Evolutionary conservation across 139 green algal species (phyloP).

Genomic region (Gonium pectorale): DNA sequence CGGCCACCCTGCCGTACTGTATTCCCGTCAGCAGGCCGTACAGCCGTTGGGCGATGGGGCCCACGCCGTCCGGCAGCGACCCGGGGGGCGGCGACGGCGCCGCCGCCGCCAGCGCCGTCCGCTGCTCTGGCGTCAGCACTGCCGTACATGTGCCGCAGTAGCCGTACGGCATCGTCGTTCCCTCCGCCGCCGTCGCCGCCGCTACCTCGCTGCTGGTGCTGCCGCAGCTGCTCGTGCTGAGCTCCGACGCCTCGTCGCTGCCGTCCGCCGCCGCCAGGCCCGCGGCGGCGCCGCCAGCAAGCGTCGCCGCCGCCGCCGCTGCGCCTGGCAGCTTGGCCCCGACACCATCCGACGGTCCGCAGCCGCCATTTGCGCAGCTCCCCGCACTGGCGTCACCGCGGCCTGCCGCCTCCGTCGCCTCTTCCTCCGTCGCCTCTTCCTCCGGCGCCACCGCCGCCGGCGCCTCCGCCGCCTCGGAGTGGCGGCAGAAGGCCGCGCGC

Average conservation of each 20-base stretch:
- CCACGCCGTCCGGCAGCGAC: conserved; percentile 28
- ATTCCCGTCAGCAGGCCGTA: conserved; percentile 89
- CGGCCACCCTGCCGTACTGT: conserved; percentile 75
- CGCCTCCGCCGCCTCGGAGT: neutral
- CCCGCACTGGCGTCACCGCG: no score
- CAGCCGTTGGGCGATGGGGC: conserved; percentile 71
- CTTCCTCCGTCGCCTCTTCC: no score
- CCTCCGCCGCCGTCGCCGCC: neutral
- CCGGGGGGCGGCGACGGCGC: conserved; percentile 2
- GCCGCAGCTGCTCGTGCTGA: neutral
- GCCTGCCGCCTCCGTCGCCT: no score
- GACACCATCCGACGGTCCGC: no score
- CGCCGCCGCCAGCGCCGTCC: neutral
- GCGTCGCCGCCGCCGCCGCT: no score
- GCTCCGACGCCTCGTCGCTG: no score
- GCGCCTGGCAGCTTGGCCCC: no score
- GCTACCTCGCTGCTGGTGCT: neutral
- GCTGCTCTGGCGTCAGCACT: neutral
- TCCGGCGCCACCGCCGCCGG: no score
- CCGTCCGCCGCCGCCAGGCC: neutral
- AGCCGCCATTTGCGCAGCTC: no score
- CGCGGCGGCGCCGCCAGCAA: no score
- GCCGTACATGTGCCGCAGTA: neutral
- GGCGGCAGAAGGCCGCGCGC: neutral
- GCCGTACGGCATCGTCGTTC: neutral